These are phyloP conservation scores for Cornus kousa DNA, from an alignment of 148 eudicot species.

Conservation along the genomic window DNA sequence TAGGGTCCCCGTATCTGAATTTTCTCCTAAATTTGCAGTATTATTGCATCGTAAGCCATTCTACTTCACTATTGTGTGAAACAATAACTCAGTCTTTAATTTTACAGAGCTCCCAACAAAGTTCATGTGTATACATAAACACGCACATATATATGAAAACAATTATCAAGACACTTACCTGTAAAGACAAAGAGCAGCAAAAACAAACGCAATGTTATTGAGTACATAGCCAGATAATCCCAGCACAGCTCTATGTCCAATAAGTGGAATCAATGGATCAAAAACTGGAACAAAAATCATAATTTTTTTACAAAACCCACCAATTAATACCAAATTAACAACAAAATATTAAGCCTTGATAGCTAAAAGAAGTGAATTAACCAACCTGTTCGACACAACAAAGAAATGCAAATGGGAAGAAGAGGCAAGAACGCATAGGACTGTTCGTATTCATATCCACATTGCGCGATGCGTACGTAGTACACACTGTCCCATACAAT, in stretches of 20 bases:
- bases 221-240: conserved; percentile 86
- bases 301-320: background rate
- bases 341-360: background rate
- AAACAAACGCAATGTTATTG: conserved; percentile 62
- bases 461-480: conserved; percentile 67
- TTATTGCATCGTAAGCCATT: too few species aligned
- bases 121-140: too few species aligned
- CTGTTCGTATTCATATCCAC: conserved; percentile 95
- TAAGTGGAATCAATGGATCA: conserved; percentile 63
- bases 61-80: too few species aligned
- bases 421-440: conserved; percentile 88
- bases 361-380: background rate
- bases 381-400: conserved; percentile 56
- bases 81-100: too few species aligned
- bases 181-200: conserved; percentile 79
- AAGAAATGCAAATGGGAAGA: conserved; percentile 49
- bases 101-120: too few species aligned
- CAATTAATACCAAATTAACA: background rate
- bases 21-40: too few species aligned
- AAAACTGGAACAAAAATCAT: conserved; percentile 42
- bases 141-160: background rate
- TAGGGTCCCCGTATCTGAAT: too few species aligned
- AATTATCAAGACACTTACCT: conserved; percentile 37
- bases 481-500: conserved; percentile 93
- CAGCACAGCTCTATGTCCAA: conserved; percentile 89